phyloP scores from a whole-genome alignment of 768 basidiomycete genomes.

The Lanmaoa pseudosensibilis region DNA sequence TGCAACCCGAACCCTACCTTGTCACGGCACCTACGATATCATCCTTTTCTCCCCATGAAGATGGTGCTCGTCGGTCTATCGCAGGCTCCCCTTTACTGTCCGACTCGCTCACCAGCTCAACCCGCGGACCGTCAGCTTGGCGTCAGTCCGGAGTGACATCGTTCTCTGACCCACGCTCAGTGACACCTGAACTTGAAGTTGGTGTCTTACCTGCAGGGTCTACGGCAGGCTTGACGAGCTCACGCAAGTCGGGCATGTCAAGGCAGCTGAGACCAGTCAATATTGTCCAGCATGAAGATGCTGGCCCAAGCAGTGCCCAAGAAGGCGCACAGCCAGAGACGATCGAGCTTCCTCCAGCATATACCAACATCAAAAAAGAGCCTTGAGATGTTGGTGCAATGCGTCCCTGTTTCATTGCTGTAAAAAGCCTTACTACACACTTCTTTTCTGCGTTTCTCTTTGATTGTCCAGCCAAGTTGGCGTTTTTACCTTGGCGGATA shows the following conservation, averaged over 20 bases:
- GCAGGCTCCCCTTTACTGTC: slow-evolving; percentile 18
- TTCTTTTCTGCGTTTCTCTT: not conserved
- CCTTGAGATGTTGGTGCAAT: not conserved
- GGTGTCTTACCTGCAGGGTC: slow-evolving; percentile 20
- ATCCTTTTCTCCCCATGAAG: slow-evolving; percentile 37
- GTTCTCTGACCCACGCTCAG: slow-evolving; percentile 42
- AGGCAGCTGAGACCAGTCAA: slow-evolving; percentile 69
- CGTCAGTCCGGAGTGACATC: slow-evolving; percentile 30
- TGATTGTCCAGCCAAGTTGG: not conserved
- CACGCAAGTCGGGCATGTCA: slow-evolving; percentile 40
- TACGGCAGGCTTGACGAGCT: slow-evolving; percentile 23
- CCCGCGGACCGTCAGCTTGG: slow-evolving; percentile 29
- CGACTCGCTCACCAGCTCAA: slow-evolving; percentile 15
- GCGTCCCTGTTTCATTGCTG: not conserved
- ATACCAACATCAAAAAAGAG: slow-evolving; percentile 55
- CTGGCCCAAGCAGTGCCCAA: slow-evolving; percentile 43
- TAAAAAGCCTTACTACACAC: not conserved
- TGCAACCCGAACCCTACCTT: slow-evolving; percentile 75
- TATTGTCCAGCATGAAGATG: slow-evolving; percentile 84
- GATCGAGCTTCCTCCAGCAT: slow-evolving; percentile 81
- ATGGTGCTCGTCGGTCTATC: slow-evolving; percentile 22
- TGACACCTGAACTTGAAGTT: slow-evolving; percentile 43
- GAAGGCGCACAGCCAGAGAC: slow-evolving; percentile 59
- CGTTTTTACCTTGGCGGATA: slow-evolving; percentile 1
- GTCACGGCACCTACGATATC: slow-evolving; percentile 60